A percentile compares a stretch with the other conserved stretches of the same genome.
Evolutionary conservation across 2,329 filamentous ascomycete species (phyloP).

Genomic region (Hypomyces perniciosus): DNA sequence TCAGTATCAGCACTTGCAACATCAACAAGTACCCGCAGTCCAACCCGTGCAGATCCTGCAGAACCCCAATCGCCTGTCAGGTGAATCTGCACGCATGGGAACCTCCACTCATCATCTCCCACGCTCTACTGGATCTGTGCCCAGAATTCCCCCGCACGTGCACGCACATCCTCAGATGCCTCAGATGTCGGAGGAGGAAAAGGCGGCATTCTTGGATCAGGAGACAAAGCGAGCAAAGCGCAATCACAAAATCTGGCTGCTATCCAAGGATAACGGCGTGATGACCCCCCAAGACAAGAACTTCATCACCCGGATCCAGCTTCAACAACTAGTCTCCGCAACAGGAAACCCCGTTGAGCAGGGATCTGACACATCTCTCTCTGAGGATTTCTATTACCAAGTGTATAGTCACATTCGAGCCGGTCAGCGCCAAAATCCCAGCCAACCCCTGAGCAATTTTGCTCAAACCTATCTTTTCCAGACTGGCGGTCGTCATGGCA

Average conservation of each 20-base stretch:
- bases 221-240: constrained; percentile 93
- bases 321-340: constrained; percentile 90
- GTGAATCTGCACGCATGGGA: constrained; percentile 36
- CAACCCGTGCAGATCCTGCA: constrained; percentile 72
- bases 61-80: constrained; percentile 63
- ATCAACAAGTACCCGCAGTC: constrained; percentile 34
- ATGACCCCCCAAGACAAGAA: constrained; percentile 99
- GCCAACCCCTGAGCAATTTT: constrained; percentile 90
- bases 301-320: constrained; percentile 95
- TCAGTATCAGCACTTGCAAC: constrained; percentile 26
- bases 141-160: constrained; percentile 24
- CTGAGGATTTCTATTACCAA: constrained; percentile 98
- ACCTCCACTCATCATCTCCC: constrained; percentile 35
- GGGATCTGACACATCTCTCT: constrained; percentile 71
- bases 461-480: constrained; percentile 97
- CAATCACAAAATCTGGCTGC: constrained; percentile 93
- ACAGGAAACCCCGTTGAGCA: constrained; percentile 81
- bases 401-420: constrained; percentile 93
- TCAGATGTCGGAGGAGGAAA: constrained; percentile 76
- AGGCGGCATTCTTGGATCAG: constrained; percentile 75
- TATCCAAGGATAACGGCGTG: constrained; percentile 90
- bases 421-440: constrained; percentile 81
- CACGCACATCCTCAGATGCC: constrained; percentile 44
- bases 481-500: constrained; percentile 76
- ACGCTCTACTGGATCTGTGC: constrained; percentile 47